phyloP scores from a whole-genome alignment of 23 red algal species.

The Gracilaria caudata region DNA sequence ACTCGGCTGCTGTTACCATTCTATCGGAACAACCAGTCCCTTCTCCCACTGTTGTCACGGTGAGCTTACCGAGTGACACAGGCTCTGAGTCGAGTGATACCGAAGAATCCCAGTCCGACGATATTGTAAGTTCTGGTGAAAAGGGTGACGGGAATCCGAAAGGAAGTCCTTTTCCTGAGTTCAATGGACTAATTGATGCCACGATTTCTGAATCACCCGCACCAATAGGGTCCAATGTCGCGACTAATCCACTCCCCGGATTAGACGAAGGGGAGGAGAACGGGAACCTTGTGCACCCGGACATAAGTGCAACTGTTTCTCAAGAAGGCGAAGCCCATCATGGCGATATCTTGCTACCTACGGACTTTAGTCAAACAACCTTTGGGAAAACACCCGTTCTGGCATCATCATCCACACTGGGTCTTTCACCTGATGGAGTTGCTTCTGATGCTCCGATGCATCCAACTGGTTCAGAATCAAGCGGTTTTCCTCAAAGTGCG shows the following conservation, averaged over 20 bases:
- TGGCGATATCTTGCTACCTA: conserved; percentile 8
- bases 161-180: conserved; percentile 15
- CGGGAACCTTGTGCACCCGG: neutral
- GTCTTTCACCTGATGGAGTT: neutral
- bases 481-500: conserved; percentile 20
- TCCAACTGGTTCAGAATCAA: conserved; percentile 15
- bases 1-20: neutral
- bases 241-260: neutral
- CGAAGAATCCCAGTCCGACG: neutral
- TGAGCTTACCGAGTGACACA: neutral
- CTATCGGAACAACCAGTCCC: neutral
- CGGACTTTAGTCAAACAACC: conserved; percentile 30
- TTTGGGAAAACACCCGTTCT: neutral
- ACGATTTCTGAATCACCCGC: neutral
- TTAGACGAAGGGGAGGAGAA: neutral
- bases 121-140: neutral
- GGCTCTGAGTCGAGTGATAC: neutral
- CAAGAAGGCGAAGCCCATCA: neutral
- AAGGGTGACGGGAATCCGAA: neutral
- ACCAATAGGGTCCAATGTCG: neutral
- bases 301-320: neutral
- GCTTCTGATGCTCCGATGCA: neutral
- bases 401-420: conserved; percentile 7
- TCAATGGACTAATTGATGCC: conserved; percentile 22
- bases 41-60: neutral